Base-by-base conservation (phyloP, 1,284 basidiomycete species). In the Trichosporon sp. region DNA sequence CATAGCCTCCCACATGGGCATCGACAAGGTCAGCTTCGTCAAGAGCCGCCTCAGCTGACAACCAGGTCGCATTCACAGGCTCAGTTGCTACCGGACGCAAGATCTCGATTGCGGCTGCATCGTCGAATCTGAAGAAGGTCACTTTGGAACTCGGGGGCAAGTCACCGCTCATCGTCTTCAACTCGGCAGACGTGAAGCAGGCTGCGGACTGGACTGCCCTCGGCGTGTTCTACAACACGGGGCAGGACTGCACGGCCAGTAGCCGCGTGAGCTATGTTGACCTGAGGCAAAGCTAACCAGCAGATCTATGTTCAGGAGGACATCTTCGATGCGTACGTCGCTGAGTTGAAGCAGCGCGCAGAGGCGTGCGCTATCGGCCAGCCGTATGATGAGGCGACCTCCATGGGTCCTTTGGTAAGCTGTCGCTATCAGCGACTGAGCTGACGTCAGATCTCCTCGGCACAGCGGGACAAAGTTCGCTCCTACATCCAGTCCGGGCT, bases 401-500 rank as follows among this genome's bases (percentile, higher is more conserved):
- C 89, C 67, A 92, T 90, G 51, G 94, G 94, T 2, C 94, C 94
- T 31, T 86, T 96, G 78, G 97, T 98, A 74, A 94, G 91, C 75
- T 99, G 99, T 85, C 94, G 96, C 12, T 85, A 89, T 73, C 86
- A 88, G 74, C 96, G 26, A 98, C 98, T 72, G 87, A 93, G 56
- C 56, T 61, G 31, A 61, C 56, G 31, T 59, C 92, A 96, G 71
- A 90, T 94, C 61, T 94, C 92, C 32, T 91, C 91, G 80, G 85
- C 84, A 26, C 96, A 98, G 83, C 93, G 91, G 78, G 93, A 98
- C 83, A 91, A 92, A 76, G 90, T 98, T 67, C 91, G 94, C 88
- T 85, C 85, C 14, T 98, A 95, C 83, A 96, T 99, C 77, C 91
- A 96, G 76, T 87, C 88, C 0, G 96, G 95, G 40, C 93, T 92